Evolutionary conservation across 83 land plant genomes (phyloP), one percentile per base, ranked within the genome.

Genomic region (Isoetes engelmannii): DNA sequence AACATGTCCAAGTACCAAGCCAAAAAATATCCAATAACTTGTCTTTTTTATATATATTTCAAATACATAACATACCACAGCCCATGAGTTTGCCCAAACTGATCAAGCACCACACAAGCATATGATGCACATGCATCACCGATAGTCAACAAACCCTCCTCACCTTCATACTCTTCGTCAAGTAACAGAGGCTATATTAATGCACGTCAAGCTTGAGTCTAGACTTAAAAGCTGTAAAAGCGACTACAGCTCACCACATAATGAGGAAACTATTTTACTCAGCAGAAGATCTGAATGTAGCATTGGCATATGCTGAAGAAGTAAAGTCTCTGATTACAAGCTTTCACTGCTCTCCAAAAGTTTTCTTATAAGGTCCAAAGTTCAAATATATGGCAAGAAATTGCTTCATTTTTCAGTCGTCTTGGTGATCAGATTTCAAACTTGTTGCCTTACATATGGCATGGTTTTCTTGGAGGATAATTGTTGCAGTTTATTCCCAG

Each of bases 21-120:
- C 67, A 42, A 41, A 5, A 69, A 42, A 59, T 21, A 37, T 63
- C 44, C 71, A 65, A 58, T 46, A 42, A 66, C 21, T 6, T 65
- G 41, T 7, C 5, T 42, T 54, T 67, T 19, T 37, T 3, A 17
- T 8, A 47, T 18, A 5, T 20, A 65, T 28, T 28, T 28, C 37
- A 28, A 28, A 28, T 28, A 28, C 37, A 2, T 28, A 28, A 28
- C 59, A 45, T 71, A 79, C 79, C 82, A 65, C 61, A 79, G 46
- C 74, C 79, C 46, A 79, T 21, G 10, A 75, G 45, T 20, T n/a
- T 50, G 55, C 46, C 65, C 75, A 19, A 64, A 48, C 19, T 79
- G 75, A 13, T 79, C 79, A 71, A 79, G 66, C 9, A 72, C 64
- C 20, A 50, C 46, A 47, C 79, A 71, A n/a, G 75, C 79, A 75